Conservation (phyloP, 2,329 filamentous ascomycete genomes). For the Sphaerulina populicola region DNA sequence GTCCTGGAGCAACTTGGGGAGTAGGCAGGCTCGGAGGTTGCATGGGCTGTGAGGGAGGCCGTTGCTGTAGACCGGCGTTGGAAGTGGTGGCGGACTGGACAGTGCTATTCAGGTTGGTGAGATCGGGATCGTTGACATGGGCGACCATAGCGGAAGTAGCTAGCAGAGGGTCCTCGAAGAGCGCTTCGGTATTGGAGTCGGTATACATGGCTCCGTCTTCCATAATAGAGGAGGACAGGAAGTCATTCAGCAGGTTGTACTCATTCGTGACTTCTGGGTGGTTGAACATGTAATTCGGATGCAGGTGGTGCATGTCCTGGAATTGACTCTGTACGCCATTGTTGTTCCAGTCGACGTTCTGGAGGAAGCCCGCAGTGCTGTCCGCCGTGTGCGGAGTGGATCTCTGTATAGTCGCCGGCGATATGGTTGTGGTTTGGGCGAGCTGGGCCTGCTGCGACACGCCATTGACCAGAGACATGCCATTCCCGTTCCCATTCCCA, state of each 20-base stretch:
- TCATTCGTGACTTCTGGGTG: conserved; percentile 92
- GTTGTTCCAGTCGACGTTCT: conserved; percentile 61
- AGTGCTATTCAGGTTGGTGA: conserved; percentile 39
- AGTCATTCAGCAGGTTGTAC: conserved; percentile 94
- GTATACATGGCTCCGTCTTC: conserved; percentile 52
- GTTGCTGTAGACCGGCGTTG: not conserved
- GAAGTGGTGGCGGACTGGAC: conserved; percentile 9
- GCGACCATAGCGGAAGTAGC: conserved; percentile 36
- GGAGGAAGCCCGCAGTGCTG: conserved; percentile 38
- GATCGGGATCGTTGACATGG: conserved; percentile 37
- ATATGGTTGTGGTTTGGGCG: conserved; percentile 62
- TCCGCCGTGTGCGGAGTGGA: conserved; percentile 33
- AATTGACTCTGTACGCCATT: conserved; percentile 68
- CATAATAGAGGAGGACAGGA: conserved; percentile 81
- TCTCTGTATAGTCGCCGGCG: conserved; percentile 56
- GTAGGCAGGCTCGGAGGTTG: conserved; percentile 6
- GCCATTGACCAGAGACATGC: conserved; percentile 11
- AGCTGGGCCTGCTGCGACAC: conserved; percentile 46
- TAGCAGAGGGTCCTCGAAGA: conserved; percentile 53
- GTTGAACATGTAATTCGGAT: conserved; percentile 91
- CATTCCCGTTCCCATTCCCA: conserved; percentile 9
- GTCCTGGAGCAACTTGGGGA: conserved; percentile 37
- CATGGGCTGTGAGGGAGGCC: conserved; percentile 2
- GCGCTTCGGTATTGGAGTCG: conserved; percentile 41
- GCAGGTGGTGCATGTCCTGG: conserved; percentile 89